Percentiles rank a stretch among this genome's conserved stretches.
These are phyloP conservation scores for Ailanthus altissimus DNA, from an alignment of 345 rosid genomes.

Conservation along the genomic window DNA sequence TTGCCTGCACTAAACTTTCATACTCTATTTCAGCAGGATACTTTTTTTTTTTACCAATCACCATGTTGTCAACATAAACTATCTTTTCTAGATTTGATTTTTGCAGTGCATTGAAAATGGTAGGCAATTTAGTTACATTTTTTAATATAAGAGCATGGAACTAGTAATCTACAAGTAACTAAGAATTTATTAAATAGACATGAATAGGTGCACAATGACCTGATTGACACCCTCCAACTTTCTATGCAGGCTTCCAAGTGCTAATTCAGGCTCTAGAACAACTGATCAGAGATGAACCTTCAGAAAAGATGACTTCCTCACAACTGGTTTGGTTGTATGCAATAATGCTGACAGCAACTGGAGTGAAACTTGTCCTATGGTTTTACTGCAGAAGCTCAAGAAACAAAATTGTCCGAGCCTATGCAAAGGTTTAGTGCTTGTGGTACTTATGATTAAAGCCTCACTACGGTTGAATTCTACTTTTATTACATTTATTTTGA, in stretches of 20 bases:
- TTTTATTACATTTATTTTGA: neutral
- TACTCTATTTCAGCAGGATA: neutral
- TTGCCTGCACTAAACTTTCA: neutral
- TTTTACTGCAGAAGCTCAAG: constrained; percentile 31
- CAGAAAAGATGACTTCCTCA: constrained; percentile 1
- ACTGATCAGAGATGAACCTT: constrained; percentile 11
- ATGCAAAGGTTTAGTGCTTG: constrained; percentile 24
- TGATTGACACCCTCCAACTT: neutral
- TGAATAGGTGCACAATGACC: too few species aligned
- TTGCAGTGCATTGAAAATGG: too few species aligned
- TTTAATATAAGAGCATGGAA: too few species aligned
- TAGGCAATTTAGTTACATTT: too few species aligned
- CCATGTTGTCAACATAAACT: neutral
- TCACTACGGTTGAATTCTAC: neutral
- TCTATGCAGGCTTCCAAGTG: constrained; percentile 14
- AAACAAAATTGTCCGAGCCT: constrained; percentile 31
- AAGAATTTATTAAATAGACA: too few species aligned
- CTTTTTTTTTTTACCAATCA: neutral
- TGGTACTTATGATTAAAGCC: neutral
- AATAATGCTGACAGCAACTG: constrained; percentile 29
- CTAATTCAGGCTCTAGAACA: constrained; percentile 4
- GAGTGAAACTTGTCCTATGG: constrained; percentile 29
- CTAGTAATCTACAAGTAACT: too few species aligned
- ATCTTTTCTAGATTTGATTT: too few species aligned
- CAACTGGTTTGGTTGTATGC: constrained; percentile 14